phyloP scores from a whole-genome alignment of 2,329 filamentous ascomycete genomes.

The Alternaria rosae region DNA sequence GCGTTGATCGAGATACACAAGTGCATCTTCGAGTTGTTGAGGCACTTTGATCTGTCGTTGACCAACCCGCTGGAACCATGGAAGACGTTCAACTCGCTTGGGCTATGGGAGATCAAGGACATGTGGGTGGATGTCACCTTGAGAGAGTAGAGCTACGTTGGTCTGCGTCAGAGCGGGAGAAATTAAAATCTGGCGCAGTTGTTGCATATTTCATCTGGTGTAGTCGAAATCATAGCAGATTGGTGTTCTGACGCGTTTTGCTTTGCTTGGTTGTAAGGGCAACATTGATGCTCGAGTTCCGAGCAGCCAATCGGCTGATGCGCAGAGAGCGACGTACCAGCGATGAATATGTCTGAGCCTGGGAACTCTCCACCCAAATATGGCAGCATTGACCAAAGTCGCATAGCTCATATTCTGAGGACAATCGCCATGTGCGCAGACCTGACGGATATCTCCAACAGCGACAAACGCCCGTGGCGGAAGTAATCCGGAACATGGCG shows the following conservation, averaged over 20 bases:
- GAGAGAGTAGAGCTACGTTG: conserved; percentile 16
- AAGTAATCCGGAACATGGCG: conserved; percentile 9
- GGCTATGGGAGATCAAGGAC: conserved; percentile 40
- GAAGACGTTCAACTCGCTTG: conserved; percentile 37
- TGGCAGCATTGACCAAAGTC: not conserved
- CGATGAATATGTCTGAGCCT: not conserved
- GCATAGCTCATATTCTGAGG: not conserved
- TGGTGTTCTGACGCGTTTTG: not conserved
- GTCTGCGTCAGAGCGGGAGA: too few relatives aligned
- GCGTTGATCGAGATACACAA: conserved; percentile 51
- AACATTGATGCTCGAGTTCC: not conserved
- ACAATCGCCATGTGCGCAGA: not conserved
- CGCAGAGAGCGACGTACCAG: conserved; percentile 1
- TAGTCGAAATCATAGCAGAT: not conserved
- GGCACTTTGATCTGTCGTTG: conserved; percentile 44
- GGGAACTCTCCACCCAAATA: not conserved
- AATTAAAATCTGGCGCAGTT: not conserved
- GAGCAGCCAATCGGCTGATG: conserved; percentile 6
- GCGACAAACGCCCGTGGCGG: conserved; percentile 1
- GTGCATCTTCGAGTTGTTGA: conserved; percentile 51
- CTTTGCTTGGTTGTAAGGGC: conserved; percentile 1
- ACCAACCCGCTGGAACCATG: conserved; percentile 41
- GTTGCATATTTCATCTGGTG: not conserved
- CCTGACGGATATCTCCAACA: not conserved
- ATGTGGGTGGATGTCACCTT: conserved; percentile 44